These are phyloP conservation scores for Aspergillus bridgeri DNA, from an alignment of 495 filamentous ascomycete genomes.

Conservation along the genomic window DNA sequence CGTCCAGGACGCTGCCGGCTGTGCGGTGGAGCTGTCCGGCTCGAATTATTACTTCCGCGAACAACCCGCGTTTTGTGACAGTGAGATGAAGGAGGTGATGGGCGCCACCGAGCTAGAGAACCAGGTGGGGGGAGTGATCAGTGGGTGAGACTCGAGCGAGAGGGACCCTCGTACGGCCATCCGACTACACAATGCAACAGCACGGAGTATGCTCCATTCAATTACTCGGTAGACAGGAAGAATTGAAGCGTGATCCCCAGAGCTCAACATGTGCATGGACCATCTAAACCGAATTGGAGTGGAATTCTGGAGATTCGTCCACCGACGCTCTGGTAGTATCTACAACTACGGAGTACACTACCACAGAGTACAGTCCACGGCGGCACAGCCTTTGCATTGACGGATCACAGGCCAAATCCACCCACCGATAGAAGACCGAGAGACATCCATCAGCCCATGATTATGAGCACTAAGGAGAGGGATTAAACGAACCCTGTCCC, in stretches of 20 bases:
- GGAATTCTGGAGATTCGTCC: too few relatives aligned
- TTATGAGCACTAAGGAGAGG: neutral
- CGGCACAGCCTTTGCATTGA: too few relatives aligned
- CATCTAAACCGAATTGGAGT: too few relatives aligned
- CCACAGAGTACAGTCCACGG: too few relatives aligned
- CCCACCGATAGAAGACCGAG: neutral
- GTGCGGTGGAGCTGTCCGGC: slow-evolving; percentile 15
- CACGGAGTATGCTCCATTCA: too few relatives aligned
- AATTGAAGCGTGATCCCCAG: too few relatives aligned
- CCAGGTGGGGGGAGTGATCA: slow-evolving; percentile 20
- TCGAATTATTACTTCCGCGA: slow-evolving; percentile 18
- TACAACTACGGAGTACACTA: too few relatives aligned
- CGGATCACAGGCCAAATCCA: too few relatives aligned
- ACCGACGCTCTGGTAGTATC: too few relatives aligned
- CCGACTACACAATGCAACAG: too few relatives aligned
- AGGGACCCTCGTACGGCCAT: neutral
- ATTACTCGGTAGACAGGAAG: too few relatives aligned
- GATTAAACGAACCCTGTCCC: neutral
- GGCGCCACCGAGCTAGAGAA: slow-evolving; percentile 22
- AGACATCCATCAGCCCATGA: neutral
- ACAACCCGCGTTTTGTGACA: slow-evolving; percentile 19
- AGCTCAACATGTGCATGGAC: too few relatives aligned
- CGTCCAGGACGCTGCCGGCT: slow-evolving; percentile 12
- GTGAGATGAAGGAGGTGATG: slow-evolving; percentile 24
- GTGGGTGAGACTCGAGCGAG: slow-evolving; percentile 1